These are phyloP conservation scores for Paspalum notatum DNA, from an alignment of 176 grass and related monocot genomes.

Conservation along the genomic window DNA sequence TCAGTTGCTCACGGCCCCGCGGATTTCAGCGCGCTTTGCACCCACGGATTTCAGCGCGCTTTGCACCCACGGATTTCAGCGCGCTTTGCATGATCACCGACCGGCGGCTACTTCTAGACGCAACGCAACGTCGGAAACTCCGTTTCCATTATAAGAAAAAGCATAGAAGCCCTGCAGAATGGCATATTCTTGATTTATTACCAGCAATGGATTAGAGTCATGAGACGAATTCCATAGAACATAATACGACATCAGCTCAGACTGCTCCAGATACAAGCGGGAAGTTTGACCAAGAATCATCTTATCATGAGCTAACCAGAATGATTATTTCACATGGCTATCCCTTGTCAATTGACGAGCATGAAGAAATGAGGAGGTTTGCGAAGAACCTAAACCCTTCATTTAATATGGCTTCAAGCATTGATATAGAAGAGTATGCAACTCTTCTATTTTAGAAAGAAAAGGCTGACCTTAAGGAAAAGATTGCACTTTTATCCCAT, in stretches of 20 bases:
- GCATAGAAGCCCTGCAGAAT: neutral
- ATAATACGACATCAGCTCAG: slow-evolving; percentile 21
- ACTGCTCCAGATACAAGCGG: slow-evolving; percentile 26
- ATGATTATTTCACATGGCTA: slow-evolving; percentile 58
- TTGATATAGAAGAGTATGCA: slow-evolving; percentile 56
- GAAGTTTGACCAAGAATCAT: slow-evolving; percentile 54
- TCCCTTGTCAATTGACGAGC: slow-evolving; percentile 54
- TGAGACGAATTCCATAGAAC: slow-evolving; percentile 27
- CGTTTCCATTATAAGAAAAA: too few species aligned
- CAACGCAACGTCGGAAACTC: too few species aligned
- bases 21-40: too few species aligned
- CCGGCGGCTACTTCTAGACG: too few species aligned
- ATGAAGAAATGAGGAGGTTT: slow-evolving; percentile 64
- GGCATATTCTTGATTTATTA: slow-evolving; percentile 48
- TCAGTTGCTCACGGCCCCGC: too few species aligned
- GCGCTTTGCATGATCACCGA: too few species aligned
- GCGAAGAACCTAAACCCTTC: slow-evolving; percentile 52
- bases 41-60: too few species aligned
- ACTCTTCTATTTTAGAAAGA: slow-evolving; percentile 57
- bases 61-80: too few species aligned
- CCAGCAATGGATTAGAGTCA: slow-evolving; percentile 29
- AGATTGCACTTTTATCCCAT: slow-evolving; percentile 38
- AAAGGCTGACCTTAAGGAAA: slow-evolving; percentile 62
- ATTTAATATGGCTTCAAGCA: slow-evolving; percentile 59
- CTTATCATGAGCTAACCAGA: slow-evolving; percentile 50